phyloP scores from a whole-genome alignment of 2,329 filamentous ascomycete genomes.

The Fusarium nurragi region DNA sequence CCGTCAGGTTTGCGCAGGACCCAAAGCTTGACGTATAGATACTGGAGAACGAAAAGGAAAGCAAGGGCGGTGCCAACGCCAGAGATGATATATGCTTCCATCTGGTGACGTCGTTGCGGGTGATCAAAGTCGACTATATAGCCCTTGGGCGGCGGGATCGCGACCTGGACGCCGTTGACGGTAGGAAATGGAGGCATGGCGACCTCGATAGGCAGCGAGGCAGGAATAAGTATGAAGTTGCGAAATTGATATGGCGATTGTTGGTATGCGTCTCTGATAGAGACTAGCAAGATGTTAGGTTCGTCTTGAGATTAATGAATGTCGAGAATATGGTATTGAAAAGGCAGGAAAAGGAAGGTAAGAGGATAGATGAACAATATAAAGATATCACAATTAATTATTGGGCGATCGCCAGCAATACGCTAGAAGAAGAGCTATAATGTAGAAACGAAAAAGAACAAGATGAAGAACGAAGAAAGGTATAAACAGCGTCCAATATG shows the following conservation, averaged over 20 bases:
- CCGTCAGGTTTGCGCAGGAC: conserved; percentile 32
- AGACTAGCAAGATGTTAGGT: background rate
- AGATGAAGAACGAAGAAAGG: background rate
- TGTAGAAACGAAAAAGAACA: background rate
- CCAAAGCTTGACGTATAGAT: conserved; percentile 41
- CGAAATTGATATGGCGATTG: background rate
- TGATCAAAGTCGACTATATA: conserved; percentile 49
- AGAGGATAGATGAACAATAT: background rate
- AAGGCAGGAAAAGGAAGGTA: background rate
- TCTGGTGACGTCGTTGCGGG: conserved; percentile 40
- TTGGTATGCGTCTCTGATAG: background rate
- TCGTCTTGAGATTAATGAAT: background rate
- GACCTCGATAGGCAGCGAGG: background rate
- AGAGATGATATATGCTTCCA: conserved; percentile 31
- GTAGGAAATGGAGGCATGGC: conserved; percentile 28
- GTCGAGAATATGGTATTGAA: background rate
- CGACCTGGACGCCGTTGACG: conserved; percentile 33
- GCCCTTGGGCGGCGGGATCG: conserved; percentile 41
- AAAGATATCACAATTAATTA: background rate
- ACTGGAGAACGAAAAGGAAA: conserved; percentile 38
- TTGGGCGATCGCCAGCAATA: background rate
- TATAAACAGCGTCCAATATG: background rate
- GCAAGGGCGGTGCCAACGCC: conserved; percentile 35
- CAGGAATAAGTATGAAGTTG: background rate
- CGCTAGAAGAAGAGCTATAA: background rate